Percentiles rank a stretch among this genome's conserved stretches.
Evolutionary conservation across 768 basidiomycete genomes (phyloP).

Genomic region (Panellus pusillus): DNA sequence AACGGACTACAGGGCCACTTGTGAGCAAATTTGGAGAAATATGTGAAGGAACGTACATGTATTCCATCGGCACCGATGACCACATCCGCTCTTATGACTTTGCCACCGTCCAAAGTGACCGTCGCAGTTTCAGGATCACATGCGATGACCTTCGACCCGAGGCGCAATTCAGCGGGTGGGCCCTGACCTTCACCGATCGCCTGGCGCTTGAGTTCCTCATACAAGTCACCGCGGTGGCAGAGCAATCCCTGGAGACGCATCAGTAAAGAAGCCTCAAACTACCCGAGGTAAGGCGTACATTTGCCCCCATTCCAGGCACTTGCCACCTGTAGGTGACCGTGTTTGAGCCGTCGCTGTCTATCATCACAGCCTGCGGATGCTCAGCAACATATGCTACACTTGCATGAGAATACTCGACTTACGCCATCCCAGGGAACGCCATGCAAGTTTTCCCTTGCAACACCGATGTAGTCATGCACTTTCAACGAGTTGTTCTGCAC

Average conservation of each 20-base stretch:
- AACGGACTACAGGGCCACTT: neutral
- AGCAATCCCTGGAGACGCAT: neutral
- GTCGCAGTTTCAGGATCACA: constrained; percentile 22
- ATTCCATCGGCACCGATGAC: constrained; percentile 38
- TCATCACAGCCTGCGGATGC: too few species aligned
- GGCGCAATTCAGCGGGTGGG: constrained; percentile 21
- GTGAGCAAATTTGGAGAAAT: neutral
- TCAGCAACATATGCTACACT: too few species aligned
- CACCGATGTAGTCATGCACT: too few species aligned
- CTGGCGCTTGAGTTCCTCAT: neutral
- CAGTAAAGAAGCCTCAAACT: too few species aligned
- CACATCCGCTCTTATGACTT: constrained; percentile 33
- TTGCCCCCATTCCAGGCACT: too few species aligned
- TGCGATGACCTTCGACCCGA: constrained; percentile 27
- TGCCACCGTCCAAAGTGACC: constrained; percentile 34
- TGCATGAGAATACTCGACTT: too few species aligned
- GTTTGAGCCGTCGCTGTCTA: too few species aligned
- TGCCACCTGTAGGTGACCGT: too few species aligned
- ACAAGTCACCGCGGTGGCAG: neutral
- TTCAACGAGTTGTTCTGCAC: too few species aligned
- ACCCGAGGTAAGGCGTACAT: too few species aligned
- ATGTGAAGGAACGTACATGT: neutral
- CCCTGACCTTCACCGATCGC: neutral
- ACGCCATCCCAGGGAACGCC: too few species aligned
- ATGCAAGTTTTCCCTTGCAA: too few species aligned